Percentiles rank a stretch among this genome's conserved stretches.
Evolutionary conservation across 495 filamentous ascomycete species (phyloP).

Genomic region (Hypomontagnella monticulosa): DNA sequence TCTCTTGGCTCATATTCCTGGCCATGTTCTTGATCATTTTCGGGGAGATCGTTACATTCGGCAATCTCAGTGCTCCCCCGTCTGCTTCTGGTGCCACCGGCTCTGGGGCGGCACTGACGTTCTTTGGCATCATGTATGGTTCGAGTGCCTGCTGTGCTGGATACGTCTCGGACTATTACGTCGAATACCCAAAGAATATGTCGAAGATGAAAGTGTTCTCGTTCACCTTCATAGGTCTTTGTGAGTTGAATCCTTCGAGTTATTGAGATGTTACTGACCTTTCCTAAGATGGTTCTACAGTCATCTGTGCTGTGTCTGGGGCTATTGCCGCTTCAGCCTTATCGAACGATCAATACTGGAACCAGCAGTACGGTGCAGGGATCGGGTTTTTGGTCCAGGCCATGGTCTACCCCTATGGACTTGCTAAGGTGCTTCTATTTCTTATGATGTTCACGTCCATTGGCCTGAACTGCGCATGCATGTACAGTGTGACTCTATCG

Average conservation of each 20-base stretch:
- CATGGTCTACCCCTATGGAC: slow-evolving; percentile 64
- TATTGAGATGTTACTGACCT: slow-evolving; percentile 14
- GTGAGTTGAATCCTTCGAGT: slow-evolving; percentile 48
- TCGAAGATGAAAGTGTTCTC: slow-evolving; percentile 62
- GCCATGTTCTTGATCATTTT: slow-evolving; percentile 68
- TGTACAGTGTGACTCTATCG: slow-evolving; percentile 58
- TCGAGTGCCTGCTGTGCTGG: slow-evolving; percentile 68
- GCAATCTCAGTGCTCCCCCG: slow-evolving; percentile 54
- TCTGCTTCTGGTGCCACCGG: slow-evolving; percentile 49
- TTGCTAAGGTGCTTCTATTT: slow-evolving; percentile 68
- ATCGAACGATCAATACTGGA: slow-evolving; percentile 58
- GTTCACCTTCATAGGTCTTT: slow-evolving; percentile 58
- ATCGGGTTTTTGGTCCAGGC: slow-evolving; percentile 67
- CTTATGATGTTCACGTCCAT: slow-evolving; percentile 63
- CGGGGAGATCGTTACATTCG: slow-evolving; percentile 59
- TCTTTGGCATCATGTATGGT: slow-evolving; percentile 66
- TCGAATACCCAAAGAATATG: slow-evolving; percentile 65
- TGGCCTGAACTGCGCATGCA: slow-evolving; percentile 55
- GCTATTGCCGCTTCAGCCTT: slow-evolving; percentile 63
- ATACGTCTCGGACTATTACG: slow-evolving; percentile 70
- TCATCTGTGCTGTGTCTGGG: slow-evolving; percentile 65
- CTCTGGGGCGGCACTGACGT: slow-evolving; percentile 60
- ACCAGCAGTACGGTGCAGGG: slow-evolving; percentile 59
- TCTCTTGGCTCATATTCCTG: slow-evolving; percentile 61
- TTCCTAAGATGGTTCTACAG: slow-evolving; percentile 58